phyloP scores from a whole-genome alignment of 805 yeast genomes.

The Clavispora phyllophila region DNA sequence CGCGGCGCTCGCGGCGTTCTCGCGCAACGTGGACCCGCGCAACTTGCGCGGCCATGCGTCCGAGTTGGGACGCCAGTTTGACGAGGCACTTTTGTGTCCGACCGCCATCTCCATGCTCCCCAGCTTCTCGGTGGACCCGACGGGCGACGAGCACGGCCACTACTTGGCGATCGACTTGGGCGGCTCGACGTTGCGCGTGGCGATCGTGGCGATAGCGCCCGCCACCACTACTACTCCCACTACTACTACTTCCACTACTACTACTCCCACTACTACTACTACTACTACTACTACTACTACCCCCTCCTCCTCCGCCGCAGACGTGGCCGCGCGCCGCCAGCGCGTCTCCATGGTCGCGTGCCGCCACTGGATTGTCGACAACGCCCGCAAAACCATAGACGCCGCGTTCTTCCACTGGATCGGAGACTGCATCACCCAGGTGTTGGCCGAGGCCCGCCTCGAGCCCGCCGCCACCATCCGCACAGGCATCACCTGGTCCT shows the following conservation, averaged over 20 bases:
- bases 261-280: no score
- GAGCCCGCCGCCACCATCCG: conserved; percentile 20
- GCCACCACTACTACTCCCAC: conserved; percentile 1
- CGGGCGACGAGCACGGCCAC: conserved; percentile 33
- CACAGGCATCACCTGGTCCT: conserved; percentile 54
- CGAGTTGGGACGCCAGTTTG: conserved; percentile 20
- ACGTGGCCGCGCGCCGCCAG: conserved; percentile 1
- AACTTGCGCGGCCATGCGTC: conserved; percentile 16
- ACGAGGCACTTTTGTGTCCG: conserved; percentile 23
- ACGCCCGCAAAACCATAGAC: conserved; percentile 37
- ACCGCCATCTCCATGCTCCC: conserved; percentile 37
- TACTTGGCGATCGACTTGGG: conserved; percentile 51
- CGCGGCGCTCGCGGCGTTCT: conserved; percentile 7
- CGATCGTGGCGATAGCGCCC: conserved; percentile 30
- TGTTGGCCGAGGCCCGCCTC: conserved; percentile 20
- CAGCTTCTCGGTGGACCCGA: conserved; percentile 32
- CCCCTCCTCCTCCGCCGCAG: no score
- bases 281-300: no score
- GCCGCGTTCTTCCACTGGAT: conserved; percentile 39
- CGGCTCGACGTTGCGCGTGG: conserved; percentile 48
- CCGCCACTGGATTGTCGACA: conserved; percentile 35
- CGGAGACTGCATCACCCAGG: conserved; percentile 28
- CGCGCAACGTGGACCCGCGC: conserved; percentile 1
- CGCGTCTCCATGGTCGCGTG: conserved; percentile 26
- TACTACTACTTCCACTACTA: no score